phyloP scores from a whole-genome alignment of 1,284 basidiomycete genomes.

The Heterobasidion parviporum region DNA sequence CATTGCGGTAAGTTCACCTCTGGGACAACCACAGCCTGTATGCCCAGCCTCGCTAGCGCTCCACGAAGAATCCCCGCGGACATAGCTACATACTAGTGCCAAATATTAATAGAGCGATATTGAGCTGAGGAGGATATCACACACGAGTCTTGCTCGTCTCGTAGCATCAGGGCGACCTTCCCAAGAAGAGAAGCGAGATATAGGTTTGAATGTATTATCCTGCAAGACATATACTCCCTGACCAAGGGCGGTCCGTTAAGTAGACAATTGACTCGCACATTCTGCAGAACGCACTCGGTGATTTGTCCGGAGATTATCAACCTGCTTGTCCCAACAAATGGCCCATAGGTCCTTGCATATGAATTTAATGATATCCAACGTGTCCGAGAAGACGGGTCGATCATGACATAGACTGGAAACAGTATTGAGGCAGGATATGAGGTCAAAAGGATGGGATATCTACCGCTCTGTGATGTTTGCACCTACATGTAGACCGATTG shows the following conservation, averaged over 20 bases:
- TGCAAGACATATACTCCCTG: constrained; percentile 93
- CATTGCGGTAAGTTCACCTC: constrained; percentile 86
- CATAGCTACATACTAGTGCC: constrained; percentile 64
- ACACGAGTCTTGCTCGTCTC: constrained; percentile 62
- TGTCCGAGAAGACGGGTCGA: constrained; percentile 68
- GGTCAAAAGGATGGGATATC: constrained; percentile 13
- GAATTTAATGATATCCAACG: constrained; percentile 90
- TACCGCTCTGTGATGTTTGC: constrained; percentile 82
- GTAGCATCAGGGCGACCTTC: constrained; percentile 68
- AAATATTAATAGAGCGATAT: background rate
- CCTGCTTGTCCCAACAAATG: constrained; percentile 86
- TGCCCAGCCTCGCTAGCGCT: constrained; percentile 72
- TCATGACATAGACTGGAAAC: constrained; percentile 62
- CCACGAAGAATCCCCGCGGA: constrained; percentile 78
- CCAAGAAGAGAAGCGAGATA: constrained; percentile 72
- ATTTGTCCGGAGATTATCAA: constrained; percentile 92
- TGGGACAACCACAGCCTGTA: constrained; percentile 63
- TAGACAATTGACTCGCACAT: background rate
- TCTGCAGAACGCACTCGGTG: constrained; percentile 55
- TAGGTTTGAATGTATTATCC: constrained; percentile 84
- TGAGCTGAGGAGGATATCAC: constrained; percentile 16
- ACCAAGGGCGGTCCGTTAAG: background rate
- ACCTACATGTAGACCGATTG: constrained; percentile 83
- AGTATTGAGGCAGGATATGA: background rate
- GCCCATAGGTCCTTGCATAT: constrained; percentile 95